Evolutionary conservation across 805 yeast genomes (phyloP).

Genomic region (Naumovozyma dairenensis): DNA sequence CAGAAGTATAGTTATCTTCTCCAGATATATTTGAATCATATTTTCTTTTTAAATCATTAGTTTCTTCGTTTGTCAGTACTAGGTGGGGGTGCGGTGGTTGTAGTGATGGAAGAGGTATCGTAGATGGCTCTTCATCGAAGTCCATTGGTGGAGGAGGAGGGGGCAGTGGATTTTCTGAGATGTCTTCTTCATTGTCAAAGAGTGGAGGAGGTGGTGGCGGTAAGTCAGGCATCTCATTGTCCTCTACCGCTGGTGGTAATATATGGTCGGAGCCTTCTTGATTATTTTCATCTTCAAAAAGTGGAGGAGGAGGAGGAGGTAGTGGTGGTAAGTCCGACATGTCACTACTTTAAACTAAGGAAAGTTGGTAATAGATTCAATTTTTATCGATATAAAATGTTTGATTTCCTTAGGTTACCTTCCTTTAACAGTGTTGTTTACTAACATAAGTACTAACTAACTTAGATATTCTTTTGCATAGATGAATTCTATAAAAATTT

Average conservation of each 20-base stretch:
- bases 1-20: no score
- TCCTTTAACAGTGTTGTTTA: no score
- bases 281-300: constrained; percentile 5
- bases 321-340: constrained; percentile 26
- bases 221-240: constrained; percentile 6
- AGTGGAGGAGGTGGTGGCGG: constrained; percentile 29
- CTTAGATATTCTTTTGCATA: no score
- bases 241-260: constrained; percentile 2
- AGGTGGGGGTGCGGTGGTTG: constrained; percentile 1
- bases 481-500: no score
- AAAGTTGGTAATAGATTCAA: no score
- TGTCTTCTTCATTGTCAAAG: constrained; percentile 1
- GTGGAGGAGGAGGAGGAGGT: constrained; percentile 30
- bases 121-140: constrained; percentile 1
- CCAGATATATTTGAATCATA: constrained; percentile 4
- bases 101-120: constrained; percentile 10
- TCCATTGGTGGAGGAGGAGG: constrained; percentile 26
- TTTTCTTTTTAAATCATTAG: constrained; percentile 27
- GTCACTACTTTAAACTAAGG: no score
- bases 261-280: neutral
- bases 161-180: constrained; percentile 8
- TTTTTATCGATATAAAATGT: no score
- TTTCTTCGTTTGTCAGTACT: constrained; percentile 13
- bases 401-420: no score
- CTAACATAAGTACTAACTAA: no score